Conservation (phyloP, 129 eudicot genomes). For the Lactuca saligna region DNA sequence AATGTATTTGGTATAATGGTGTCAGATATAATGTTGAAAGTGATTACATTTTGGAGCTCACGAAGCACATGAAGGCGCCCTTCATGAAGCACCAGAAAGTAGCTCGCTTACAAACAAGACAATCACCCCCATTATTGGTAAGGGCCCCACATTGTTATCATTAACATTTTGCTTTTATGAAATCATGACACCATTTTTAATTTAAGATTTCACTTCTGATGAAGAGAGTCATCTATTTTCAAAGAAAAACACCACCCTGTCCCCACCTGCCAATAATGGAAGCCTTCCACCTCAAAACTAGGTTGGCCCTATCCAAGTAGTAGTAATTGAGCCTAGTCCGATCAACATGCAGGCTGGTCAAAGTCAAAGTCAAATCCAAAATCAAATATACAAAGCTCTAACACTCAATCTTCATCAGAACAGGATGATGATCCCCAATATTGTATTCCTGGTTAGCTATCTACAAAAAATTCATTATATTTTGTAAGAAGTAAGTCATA, state of each 20-base stretch:
- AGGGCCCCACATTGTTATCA: slow-evolving; percentile 8
- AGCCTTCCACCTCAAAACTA: slow-evolving; percentile 20
- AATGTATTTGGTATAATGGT: slow-evolving; percentile 68
- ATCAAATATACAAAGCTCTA: slow-evolving; percentile 25
- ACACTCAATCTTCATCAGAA: slow-evolving; percentile 26
- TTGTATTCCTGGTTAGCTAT: slow-evolving; percentile 10
- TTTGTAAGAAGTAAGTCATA: slow-evolving; percentile 2
- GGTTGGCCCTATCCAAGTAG: slow-evolving; percentile 15
- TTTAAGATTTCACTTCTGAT: neutral
- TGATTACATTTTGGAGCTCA: slow-evolving; percentile 65
- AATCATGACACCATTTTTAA: neutral
- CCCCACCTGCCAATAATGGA: no score
- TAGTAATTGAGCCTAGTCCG: slow-evolving; percentile 1
- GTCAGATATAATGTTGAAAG: slow-evolving; percentile 62
- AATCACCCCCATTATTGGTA: slow-evolving; percentile 36
- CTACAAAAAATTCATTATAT: neutral
- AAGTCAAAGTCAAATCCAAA: no score
- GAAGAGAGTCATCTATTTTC: slow-evolving; percentile 27
- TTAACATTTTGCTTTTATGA: no score
- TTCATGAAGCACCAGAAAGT: slow-evolving; percentile 64
- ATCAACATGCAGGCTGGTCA: slow-evolving; percentile 5
- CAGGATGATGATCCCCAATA: slow-evolving; percentile 16
- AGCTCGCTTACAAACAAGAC: slow-evolving; percentile 48
- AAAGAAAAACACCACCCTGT: slow-evolving; percentile 11
- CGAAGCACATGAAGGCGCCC: no score